Evolutionary conservation across 2,329 filamentous ascomycete genomes (phyloP), one percentile per base, ranked within the genome.

Genomic region (Penicillium sp.): DNA sequence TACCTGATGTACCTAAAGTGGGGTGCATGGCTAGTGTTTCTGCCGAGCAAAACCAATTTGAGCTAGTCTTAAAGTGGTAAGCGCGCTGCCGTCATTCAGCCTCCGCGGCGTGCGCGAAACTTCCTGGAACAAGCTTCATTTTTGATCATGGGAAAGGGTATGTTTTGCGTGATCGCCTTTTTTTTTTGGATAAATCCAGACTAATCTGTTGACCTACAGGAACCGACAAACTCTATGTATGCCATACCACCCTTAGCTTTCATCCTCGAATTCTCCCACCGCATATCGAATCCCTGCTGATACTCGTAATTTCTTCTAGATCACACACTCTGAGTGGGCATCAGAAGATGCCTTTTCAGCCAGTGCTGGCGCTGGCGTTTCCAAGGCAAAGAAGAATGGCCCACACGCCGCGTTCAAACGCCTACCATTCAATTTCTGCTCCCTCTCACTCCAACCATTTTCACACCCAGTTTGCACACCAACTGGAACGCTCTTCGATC

Each of bases 281-380:
- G 52, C 57, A 61, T 61, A 26, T 50, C 53, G 49, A 53, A 61
- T 51, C 36, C 40, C 42, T 23, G 51, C 56, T 61, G 39, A 66
- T 60, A 55, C 53, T 56, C 57, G 48, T 27, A 51, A 42, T 30
- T 42, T 2, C n/a, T 14, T 53, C 47, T 62, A 86, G 82, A 99
- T 99, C 69, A 99, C 94, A 51, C 95, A 99, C 77, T 95, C 90
- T 38, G 94, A 99, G 80, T 99, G 94, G 94, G 87, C 91, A 7
- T 96, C 91, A 6, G 85, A 88, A 44, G 92, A 97, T 74, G 86
- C 90, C 55, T 97, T 90, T 75, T 89, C 89, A 30, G 91, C 91
- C 62, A 92, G 86, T 70, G 87, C 83, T 27, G 89, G 89, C 64
- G 84, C 88, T 53, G 86, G 86, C 47, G 77, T 79, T 72, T 82